Conservation (phyloP, 148 eudicot species). For the Cornus florida region DNA sequence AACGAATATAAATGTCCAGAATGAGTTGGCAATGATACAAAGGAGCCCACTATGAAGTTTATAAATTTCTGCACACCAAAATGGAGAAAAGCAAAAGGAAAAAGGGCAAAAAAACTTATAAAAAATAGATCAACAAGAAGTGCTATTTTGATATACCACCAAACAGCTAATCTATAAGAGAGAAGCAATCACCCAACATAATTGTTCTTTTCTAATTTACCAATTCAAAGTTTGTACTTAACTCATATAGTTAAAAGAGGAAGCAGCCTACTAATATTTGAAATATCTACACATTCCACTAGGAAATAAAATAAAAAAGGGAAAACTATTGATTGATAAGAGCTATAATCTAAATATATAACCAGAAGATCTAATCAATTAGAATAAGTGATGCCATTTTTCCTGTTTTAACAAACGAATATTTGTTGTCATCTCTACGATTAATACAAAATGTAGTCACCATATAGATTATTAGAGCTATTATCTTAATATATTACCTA, state of each 20-base stretch:
- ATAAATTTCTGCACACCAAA: constrained; percentile 59
- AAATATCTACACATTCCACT: neutral
- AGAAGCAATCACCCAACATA: neutral
- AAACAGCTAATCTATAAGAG: neutral
- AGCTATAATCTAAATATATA: neutral
- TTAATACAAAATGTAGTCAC: neutral
- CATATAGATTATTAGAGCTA: neutral
- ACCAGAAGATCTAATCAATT: neutral
- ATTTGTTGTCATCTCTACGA: neutral
- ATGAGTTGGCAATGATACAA: constrained; percentile 44
- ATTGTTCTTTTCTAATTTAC: neutral
- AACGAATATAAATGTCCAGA: constrained; percentile 17
- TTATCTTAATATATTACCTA: neutral
- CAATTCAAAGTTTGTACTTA: neutral
- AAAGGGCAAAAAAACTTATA: neutral
- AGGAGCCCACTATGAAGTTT: constrained; percentile 59
- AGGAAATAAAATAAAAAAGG: neutral
- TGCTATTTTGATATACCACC: neutral
- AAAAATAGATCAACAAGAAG: neutral
- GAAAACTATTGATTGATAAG: neutral
- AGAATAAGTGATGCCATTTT: neutral
- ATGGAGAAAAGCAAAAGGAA: neutral
- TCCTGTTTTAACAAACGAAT: neutral
- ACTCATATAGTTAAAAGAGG: neutral
- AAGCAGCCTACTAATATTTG: neutral